Evolutionary conservation across 352 stramenopile species (phyloP), one percentile per base, ranked within the genome.

Genomic region (Pythium plurisporium): DNA sequence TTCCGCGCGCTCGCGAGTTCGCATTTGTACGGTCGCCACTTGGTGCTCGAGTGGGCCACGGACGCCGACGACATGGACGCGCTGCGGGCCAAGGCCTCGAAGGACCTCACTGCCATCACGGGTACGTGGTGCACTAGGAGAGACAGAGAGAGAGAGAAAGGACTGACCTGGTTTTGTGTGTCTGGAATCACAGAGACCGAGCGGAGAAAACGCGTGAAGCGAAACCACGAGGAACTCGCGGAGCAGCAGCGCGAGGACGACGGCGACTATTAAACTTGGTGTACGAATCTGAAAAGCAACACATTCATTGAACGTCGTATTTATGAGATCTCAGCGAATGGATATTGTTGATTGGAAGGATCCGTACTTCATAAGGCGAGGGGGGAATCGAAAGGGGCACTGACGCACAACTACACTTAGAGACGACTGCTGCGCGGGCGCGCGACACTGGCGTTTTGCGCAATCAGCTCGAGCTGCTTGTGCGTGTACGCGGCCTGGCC

Each of bases 21-120:
- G 20, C 97, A 99, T 76, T 82, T 99, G 59, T 99, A 99, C 67
- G 97, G 97, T 30, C 89, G 97, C 19, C 96, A 99, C 70, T 87
- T 99, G 67, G 97, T 99, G 14, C 79, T 99, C 52, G 97, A 99
- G 73, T 99, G 94, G 95, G 96, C 96, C 11, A 79, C 91, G 33
- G 87, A 96, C 56, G 86, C 85, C 38, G 82, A 94, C 50, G 80
- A 90, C 55, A 79, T 96, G 45, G 87, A 96, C 57, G 87, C 71
- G 44, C 69, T 95, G 55, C 83, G 86, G 48, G 82, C 78, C 37
- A 96, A 96, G 66, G 84, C 84, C n/a, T 76, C 70, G 14, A 71
- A 70, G 48, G 84, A 94, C 45, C 59, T 93, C 31, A 78, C 68
- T 11, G 77, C 79, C 30, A 89, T 93, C 57, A 74, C 78, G 15